Base-by-base conservation (phyloP, 2,329 filamentous ascomycete genomes). In the Botrytis galanthina region DNA sequence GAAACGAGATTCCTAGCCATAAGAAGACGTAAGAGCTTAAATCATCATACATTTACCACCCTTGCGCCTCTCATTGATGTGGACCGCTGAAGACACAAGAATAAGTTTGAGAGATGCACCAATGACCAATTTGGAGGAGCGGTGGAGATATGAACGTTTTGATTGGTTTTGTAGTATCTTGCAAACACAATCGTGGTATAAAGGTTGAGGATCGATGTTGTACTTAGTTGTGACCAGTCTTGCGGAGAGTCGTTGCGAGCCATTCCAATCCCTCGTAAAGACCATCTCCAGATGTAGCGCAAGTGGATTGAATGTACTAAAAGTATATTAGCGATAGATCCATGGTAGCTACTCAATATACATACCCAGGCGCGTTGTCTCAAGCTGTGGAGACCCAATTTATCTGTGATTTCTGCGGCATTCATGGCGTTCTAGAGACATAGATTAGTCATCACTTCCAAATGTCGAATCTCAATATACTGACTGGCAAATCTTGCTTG, bases 401-500 rank as follows among this genome's bases (percentile, higher is more conserved):
- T 98, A 88, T 99, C 95, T 85, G 96, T 99, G 85, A 99, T 98
- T 88, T 99, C 96, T 83, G 96, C 95, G 82, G 96, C 95, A 87
- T 97, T 98, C 96, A 98, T 98, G 86, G 96, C 96, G 84, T 98
- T 98, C 95, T 97, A 82, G 3, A 62, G 20, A 67, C 10, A 18
- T 26, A 32, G 26, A 35, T 73, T 72, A 73, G 72, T 72, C 71
- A 51, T 61, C 63, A 32, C 37, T 48, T 66, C n/a, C 44, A 51
- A 57, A 62, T 51, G 22, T 26, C 60, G 22, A 73, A 37, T 26
- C 26, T 42, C 59, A 54, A 63, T 37, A 18, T 73, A 89, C 94
- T 84, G 88, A 98, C 96, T 80, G 92, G 92, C 85, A 98, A 87
- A 95, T 99, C 96, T 89, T 99, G 96, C 90, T 99, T 99, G 91